phyloP scores from a whole-genome alignment of 192 early-diverging fungal genomes.

The Chytriomyces hyalinus region DNA sequence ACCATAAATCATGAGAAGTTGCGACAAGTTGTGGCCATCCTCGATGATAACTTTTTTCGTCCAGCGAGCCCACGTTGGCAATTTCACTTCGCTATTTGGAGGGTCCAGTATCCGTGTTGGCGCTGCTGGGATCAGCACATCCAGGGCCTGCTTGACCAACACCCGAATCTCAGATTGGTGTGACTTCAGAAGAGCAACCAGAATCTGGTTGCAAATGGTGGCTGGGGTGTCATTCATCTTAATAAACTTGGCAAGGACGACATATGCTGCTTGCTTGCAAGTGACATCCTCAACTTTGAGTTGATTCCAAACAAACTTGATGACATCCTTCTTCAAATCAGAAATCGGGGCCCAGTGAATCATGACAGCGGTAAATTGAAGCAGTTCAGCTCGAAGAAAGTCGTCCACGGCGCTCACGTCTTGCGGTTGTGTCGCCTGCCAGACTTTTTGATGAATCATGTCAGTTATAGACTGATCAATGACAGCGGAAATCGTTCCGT shows the following conservation, averaged over 20 bases:
- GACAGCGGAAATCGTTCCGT: conserved; percentile 57
- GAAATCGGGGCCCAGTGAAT: conserved; percentile 82
- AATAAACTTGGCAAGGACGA: conserved; percentile 90
- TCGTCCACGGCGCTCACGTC: conserved; percentile 39
- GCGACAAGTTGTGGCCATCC: conserved; percentile 84
- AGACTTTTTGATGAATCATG: conserved; percentile 68
- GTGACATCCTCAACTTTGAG: conserved; percentile 83
- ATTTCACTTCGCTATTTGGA: conserved; percentile 36
- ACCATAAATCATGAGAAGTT: conserved; percentile 91
- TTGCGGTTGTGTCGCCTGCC: conserved; percentile 50
- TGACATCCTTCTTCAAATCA: conserved; percentile 78
- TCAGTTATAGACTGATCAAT: conserved; percentile 53
- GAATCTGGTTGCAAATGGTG: conserved; percentile 82
- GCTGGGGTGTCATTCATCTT: conserved; percentile 88
- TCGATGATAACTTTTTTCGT: conserved; percentile 84
- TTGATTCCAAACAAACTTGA: conserved; percentile 73
- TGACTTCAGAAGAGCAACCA: conserved; percentile 82
- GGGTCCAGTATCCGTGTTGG: conserved; percentile 73
- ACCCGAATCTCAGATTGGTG: conserved; percentile 88
- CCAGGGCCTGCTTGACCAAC: conserved; percentile 91
- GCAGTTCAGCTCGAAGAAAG: conserved; percentile 72
- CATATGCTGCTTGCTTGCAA: conserved; percentile 95
- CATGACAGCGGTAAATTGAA: conserved; percentile 90
- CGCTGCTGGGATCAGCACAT: conserved; percentile 90
- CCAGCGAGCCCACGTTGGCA: conserved; percentile 87